Conservation (phyloP, 306 rosid genomes). For the Cicer pinnatifidum region DNA sequence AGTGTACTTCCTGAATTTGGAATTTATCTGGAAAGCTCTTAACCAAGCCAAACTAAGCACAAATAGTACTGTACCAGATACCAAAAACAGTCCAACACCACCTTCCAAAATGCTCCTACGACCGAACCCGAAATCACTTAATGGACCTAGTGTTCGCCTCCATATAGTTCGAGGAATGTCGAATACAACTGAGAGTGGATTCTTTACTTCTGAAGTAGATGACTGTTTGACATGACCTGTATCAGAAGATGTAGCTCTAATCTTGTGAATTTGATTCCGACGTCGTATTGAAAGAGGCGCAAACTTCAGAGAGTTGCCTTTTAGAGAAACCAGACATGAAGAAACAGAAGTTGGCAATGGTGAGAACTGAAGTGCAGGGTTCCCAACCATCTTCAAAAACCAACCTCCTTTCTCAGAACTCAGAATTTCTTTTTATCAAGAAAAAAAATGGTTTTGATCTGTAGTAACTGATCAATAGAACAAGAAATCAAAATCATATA, state of each 20-base stretch:
- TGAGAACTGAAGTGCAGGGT: constrained; percentile 56
- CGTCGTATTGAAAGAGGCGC: constrained; percentile 59
- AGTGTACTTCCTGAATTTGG: constrained; percentile 80
- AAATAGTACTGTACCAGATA: constrained; percentile 74
- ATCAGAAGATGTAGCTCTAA: constrained; percentile 65
- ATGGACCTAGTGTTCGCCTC: constrained; percentile 80
- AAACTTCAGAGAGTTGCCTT: constrained; percentile 49
- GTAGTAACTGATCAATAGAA: constrained; percentile 21
- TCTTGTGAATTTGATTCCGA: constrained; percentile 46
- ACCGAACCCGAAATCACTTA: constrained; percentile 91
- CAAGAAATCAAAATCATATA: constrained; percentile 41
- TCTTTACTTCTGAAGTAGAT: constrained; percentile 60
- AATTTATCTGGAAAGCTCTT: constrained; percentile 79
- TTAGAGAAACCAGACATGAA: constrained; percentile 50
- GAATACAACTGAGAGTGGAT: constrained; percentile 63
- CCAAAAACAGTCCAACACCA: constrained; percentile 89
- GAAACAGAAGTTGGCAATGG: constrained; percentile 56
- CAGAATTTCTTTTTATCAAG: constrained; percentile 27
- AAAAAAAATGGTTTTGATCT: background rate
- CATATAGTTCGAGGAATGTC: constrained; percentile 75
- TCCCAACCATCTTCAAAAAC: constrained; percentile 63
- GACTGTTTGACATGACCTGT: constrained; percentile 58
- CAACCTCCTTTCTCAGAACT: constrained; percentile 24
- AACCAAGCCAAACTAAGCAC: constrained; percentile 91
- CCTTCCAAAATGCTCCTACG: constrained; percentile 93